These are phyloP conservation scores for Neohortaea acidophila DNA, from an alignment of 495 filamentous ascomycete species.

Conservation along the genomic window DNA sequence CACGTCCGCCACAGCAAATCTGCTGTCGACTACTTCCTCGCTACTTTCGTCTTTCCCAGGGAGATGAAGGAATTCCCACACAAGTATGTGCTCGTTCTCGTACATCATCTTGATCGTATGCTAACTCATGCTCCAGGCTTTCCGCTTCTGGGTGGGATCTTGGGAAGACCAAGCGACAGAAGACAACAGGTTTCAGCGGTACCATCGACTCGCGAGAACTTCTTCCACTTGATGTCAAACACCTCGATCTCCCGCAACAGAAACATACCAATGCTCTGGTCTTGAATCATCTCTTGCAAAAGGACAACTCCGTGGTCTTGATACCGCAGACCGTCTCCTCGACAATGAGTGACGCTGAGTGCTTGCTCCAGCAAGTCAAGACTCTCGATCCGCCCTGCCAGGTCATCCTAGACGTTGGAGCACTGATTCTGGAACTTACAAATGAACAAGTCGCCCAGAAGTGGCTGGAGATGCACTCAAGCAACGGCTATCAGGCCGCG, in stretches of 20 bases:
- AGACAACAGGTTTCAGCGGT: constrained; percentile 54
- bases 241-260: constrained; percentile 41
- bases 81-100: too few species aligned
- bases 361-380: constrained; percentile 33
- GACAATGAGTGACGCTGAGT: constrained; percentile 23
- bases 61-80: constrained; percentile 48
- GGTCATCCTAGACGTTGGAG: constrained; percentile 61
- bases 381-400: constrained; percentile 28
- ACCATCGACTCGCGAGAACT: constrained; percentile 50
- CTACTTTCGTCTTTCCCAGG: constrained; percentile 46
- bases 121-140: too few species aligned
- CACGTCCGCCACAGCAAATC: constrained; percentile 36
- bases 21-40: constrained; percentile 48
- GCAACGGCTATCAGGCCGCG: constrained; percentile 23
- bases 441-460: constrained; percentile 39
- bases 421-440: constrained; percentile 50
- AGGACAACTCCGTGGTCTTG: constrained; percentile 36
- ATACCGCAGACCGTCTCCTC: not conserved
- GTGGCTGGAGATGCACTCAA: constrained; percentile 34
- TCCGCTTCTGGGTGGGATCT: constrained; percentile 60
- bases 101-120: too few species aligned
- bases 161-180: constrained; percentile 31
- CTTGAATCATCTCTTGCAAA: constrained; percentile 38
- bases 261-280: constrained; percentile 51
- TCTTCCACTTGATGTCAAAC: constrained; percentile 40